Conservation (phyloP, 2,329 filamentous ascomycete species). For the Aspergillus novoparasiticus region DNA sequence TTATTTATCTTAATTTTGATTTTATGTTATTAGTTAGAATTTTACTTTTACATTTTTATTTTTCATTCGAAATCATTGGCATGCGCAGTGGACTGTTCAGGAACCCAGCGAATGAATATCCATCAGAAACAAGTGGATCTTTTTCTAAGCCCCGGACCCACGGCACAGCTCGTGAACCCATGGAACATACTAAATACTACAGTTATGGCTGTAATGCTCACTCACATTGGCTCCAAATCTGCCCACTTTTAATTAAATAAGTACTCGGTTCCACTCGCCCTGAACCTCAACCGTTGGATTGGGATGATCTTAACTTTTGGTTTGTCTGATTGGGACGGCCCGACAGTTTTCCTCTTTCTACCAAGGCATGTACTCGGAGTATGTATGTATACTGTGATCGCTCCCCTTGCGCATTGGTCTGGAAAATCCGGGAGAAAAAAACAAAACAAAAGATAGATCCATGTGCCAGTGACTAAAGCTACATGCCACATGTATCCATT, state of each 20-base stretch:
- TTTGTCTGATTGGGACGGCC: neutral
- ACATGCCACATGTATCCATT: neutral
- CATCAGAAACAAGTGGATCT: neutral
- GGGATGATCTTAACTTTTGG: neutral
- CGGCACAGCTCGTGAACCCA: neutral
- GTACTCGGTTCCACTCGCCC: neutral
- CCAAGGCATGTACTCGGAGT: too few species aligned
- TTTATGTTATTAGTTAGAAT: neutral
- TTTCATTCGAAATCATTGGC: neutral
- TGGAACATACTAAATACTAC: neutral
- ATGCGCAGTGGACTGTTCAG: neutral
- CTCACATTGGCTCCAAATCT: neutral
- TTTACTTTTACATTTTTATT: neutral
- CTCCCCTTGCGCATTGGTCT: neutral
- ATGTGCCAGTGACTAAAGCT: neutral
- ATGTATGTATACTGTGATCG: neutral
- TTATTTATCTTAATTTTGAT: neutral
- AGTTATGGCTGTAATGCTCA: too few species aligned
- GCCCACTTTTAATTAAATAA: neutral
- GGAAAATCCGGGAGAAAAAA: neutral
- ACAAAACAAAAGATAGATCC: neutral
- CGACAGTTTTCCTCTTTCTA: neutral
- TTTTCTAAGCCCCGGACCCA: conserved; percentile 4
- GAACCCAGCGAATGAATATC: neutral
- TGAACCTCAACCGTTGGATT: neutral